A percentile compares a stretch with the other conserved stretches of the same genome.
Evolutionary conservation across 2,329 filamentous ascomycete species (phyloP).

Genomic region (Lanzia echinophila): DNA sequence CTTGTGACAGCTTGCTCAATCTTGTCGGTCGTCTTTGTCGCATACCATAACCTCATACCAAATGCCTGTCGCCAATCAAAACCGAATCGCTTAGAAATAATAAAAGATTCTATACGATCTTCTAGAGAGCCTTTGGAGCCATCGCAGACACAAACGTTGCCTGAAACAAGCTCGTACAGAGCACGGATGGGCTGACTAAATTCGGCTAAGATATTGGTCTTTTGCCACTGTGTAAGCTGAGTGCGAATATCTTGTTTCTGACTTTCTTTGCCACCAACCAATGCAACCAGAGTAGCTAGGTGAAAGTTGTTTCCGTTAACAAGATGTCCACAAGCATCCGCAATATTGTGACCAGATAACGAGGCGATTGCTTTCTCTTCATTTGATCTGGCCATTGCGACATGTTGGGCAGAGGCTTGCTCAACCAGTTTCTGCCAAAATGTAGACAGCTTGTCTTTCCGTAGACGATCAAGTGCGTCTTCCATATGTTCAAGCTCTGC

Average conservation of each 20-base stretch:
- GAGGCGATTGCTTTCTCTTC: slow-evolving; percentile 82
- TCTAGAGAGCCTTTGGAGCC: slow-evolving; percentile 70
- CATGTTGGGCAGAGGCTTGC: slow-evolving; percentile 45
- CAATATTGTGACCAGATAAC: slow-evolving; percentile 70
- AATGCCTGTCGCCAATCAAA: slow-evolving; percentile 94
- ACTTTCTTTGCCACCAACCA: slow-evolving; percentile 67
- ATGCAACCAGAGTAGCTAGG: slow-evolving; percentile 75
- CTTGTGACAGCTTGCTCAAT: slow-evolving; percentile 65
- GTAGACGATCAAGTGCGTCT: slow-evolving; percentile 34
- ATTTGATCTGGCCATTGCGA: slow-evolving; percentile 52
- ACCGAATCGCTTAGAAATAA: slow-evolving; percentile 74
- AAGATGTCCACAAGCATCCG: slow-evolving; percentile 76
- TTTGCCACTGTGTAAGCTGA: slow-evolving; percentile 79
- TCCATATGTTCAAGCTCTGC: slow-evolving; percentile 34
- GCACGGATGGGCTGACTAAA: slow-evolving; percentile 78
- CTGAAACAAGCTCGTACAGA: slow-evolving; percentile 81
- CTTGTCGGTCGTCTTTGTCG: slow-evolving; percentile 59
- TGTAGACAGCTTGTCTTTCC: slow-evolving; percentile 59
- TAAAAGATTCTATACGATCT: slow-evolving; percentile 72
- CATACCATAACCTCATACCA: slow-evolving; percentile 86
- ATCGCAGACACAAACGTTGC: slow-evolving; percentile 77
- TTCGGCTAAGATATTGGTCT: slow-evolving; percentile 77
- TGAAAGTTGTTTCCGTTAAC: slow-evolving; percentile 71
- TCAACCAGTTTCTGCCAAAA: slow-evolving; percentile 64
- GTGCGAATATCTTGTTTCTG: slow-evolving; percentile 68